A percentile compares a stretch with the other conserved stretches of the same genome.
phyloP scores from a whole-genome alignment of 139 green algal genomes.

The Dunaliella primolecta region DNA sequence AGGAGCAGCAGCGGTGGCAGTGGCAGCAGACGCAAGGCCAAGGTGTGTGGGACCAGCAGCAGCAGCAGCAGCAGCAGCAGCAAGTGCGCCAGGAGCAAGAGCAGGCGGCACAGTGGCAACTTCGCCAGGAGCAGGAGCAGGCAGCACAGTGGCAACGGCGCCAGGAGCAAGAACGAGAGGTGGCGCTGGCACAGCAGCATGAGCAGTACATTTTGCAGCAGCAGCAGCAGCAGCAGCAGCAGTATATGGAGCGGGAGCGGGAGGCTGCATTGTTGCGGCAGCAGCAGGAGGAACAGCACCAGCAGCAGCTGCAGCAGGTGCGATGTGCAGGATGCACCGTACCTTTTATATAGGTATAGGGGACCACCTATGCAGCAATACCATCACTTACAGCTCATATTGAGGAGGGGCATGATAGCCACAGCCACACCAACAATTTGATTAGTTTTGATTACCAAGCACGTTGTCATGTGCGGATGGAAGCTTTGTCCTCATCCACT shows the following conservation, averaged over 20 bases:
- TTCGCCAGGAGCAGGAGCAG: not conserved
- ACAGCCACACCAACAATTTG: too few species aligned
- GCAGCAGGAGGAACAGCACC: not conserved
- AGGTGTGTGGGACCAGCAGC: not conserved
- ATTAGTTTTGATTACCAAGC: too few species aligned
- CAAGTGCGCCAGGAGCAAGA: not conserved
- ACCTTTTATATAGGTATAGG: too few species aligned
- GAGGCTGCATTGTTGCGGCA: not conserved
- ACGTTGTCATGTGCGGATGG: too few species aligned
- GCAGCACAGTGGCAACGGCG: not conserved
- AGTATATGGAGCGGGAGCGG: not conserved
- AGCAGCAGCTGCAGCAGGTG: not conserved
- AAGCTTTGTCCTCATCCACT: too few species aligned
- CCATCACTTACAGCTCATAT: too few species aligned
- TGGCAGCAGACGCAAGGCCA: not conserved
- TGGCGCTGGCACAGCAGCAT: not conserved
- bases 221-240: not conserved
- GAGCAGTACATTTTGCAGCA: not conserved
- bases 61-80: not conserved
- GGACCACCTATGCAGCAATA: too few species aligned
- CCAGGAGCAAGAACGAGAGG: not conserved
- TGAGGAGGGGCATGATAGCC: not conserved
- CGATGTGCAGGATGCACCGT: not conserved
- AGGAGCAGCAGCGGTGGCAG: not conserved
- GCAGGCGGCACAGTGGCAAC: not conserved